Conservation (phyloP, 352 stramenopile species). For the Phytophthora uliginosa region DNA sequence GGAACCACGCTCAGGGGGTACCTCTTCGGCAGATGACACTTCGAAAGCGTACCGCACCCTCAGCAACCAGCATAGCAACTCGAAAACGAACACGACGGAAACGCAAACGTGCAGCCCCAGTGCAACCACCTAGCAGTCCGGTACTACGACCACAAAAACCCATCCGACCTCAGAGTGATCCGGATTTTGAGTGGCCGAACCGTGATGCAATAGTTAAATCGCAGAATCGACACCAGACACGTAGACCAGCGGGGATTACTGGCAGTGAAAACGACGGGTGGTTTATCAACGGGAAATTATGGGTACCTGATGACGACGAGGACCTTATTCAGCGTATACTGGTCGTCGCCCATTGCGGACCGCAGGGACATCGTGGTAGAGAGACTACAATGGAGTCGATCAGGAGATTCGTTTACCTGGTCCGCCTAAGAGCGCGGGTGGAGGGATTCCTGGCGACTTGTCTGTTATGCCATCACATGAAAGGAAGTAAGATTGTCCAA, state of each 20-base stretch:
- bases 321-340: background rate
- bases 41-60: background rate
- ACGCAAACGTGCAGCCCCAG: background rate
- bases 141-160: background rate
- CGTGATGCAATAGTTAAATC: background rate
- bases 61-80: background rate
- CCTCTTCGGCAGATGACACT: background rate
- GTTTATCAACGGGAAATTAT: background rate
- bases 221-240: background rate
- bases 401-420: slow-evolving; percentile 1
- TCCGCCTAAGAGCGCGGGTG: slow-evolving; percentile 11
- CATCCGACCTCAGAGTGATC: background rate
- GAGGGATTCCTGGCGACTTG: slow-evolving; percentile 5
- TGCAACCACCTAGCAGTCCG: background rate
- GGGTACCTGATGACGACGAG: background rate
- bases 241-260: background rate
- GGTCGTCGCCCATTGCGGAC: background rate
- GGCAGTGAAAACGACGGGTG: background rate
- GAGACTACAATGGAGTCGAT: background rate
- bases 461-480: slow-evolving; percentile 20
- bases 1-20: background rate
- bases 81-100: background rate
- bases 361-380: background rate
- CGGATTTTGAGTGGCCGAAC: background rate
- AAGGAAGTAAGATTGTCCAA: slow-evolving; percentile 17